phyloP scores from a whole-genome alignment of 192 early-diverging fungal genomes.

The Phycomyces nitens region DNA sequence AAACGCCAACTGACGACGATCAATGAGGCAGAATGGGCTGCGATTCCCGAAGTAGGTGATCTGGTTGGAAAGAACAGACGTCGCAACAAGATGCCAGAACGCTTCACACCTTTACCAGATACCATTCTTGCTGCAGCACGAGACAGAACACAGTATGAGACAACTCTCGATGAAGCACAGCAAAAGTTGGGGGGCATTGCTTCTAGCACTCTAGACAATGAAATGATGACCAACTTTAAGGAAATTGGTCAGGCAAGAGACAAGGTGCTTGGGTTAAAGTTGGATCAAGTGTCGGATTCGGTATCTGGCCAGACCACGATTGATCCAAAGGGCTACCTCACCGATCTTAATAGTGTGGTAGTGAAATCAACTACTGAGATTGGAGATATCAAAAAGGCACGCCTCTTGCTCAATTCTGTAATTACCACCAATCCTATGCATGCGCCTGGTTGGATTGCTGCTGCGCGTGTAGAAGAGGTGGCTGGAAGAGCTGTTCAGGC shows the following conservation, averaged over 20 bases:
- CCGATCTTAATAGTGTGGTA: conserved; percentile 81
- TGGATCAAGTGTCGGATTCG: conserved; percentile 91
- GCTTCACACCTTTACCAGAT: conserved; percentile 62
- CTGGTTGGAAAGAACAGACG: conserved; percentile 77
- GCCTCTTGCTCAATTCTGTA: conserved; percentile 84
- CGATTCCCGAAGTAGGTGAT: conserved; percentile 76
- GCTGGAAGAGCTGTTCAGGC: conserved; percentile 83
- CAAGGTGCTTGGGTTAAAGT: conserved; percentile 84
- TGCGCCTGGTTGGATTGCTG: conserved; percentile 97
- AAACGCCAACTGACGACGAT: conserved; percentile 80
- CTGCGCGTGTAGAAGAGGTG: conserved; percentile 92
- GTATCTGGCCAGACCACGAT: conserved; percentile 83
- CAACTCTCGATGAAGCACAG: conserved; percentile 60
- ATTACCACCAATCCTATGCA: conserved; percentile 93
- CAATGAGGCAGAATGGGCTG: conserved; percentile 85
- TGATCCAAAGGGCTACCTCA: conserved; percentile 95
- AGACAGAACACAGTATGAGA: conserved; percentile 50
- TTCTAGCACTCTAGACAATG: conserved; percentile 43
- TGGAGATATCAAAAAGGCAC: conserved; percentile 87
- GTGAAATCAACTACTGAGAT: conserved; percentile 80
- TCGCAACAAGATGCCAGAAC: conserved; percentile 52
- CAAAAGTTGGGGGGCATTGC: conserved; percentile 60
- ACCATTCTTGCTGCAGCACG: conserved; percentile 52
- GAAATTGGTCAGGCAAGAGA: conserved; percentile 92
- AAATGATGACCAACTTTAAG: conserved; percentile 81